phyloP scores from a whole-genome alignment of 202 grass and related monocot species.

The Panicum hallii region DNA sequence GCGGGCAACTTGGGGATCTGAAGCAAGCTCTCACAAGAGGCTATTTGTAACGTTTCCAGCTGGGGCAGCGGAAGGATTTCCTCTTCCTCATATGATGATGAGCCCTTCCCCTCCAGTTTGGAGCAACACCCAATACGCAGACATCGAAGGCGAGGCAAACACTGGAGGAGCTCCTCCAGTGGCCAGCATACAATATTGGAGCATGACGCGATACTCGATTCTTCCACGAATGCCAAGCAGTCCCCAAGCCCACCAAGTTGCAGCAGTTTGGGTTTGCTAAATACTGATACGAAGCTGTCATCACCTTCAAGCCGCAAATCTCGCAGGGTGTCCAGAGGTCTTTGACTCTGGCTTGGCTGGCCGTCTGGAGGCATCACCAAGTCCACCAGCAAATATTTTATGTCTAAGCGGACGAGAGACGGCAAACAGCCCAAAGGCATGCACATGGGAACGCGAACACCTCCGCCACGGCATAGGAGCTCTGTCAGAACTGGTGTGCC shows the following conservation, averaged over 20 bases:
- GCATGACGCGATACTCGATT: background rate
- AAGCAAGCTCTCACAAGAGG: fast-evolving
- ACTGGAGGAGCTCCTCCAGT: background rate
- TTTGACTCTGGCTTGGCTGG: background rate
- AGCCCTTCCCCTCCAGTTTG: conserved; percentile 22
- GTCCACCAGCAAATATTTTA: fast-evolving
- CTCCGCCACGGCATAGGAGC: too few species aligned
- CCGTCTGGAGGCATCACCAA: background rate
- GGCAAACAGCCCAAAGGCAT: background rate
- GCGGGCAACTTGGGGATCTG: background rate
- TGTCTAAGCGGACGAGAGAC: background rate
- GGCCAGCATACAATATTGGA: background rate
- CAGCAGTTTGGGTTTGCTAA: background rate
- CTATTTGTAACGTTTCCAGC: background rate
- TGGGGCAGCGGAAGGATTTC: background rate
- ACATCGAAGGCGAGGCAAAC: background rate
- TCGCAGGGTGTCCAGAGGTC: background rate
- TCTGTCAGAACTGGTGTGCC: too few species aligned
- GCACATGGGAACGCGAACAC: too few species aligned
- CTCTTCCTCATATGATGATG: background rate
- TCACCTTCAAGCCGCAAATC: fast-evolving
- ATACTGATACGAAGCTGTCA: background rate
- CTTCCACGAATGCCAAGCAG: background rate
- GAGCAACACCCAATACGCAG: background rate
- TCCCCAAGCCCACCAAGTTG: background rate